A percentile compares a stretch with the other conserved stretches of the same genome.
Evolutionary conservation across 495 filamentous ascomycete genomes (phyloP).

Genomic region (Paragyromitra xinjiangensis): DNA sequence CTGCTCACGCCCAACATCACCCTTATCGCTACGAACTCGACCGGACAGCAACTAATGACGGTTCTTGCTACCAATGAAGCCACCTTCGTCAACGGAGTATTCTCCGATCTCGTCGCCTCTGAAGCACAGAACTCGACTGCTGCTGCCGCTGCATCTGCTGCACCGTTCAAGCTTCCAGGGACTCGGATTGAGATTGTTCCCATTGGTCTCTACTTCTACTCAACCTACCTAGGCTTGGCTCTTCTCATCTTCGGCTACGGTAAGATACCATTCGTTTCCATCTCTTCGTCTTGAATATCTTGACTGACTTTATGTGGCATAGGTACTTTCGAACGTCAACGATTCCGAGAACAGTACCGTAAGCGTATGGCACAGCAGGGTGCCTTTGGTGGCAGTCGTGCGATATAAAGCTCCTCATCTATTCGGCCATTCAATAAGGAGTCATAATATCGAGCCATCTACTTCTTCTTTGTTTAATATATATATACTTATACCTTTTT

Average conservation of each 20-base stretch:
- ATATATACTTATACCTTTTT: constrained; percentile 39
- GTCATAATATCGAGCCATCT: constrained; percentile 13
- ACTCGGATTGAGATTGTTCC: constrained; percentile 73
- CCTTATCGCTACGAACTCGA: constrained; percentile 64
- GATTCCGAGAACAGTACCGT: constrained; percentile 70
- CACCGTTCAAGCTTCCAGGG: constrained; percentile 71
- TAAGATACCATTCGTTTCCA: constrained; percentile 57
- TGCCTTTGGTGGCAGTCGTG: constrained; percentile 31
- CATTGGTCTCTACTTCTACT: constrained; percentile 71
- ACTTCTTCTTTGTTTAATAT: constrained; percentile 48
- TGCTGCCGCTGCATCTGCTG: constrained; percentile 47
- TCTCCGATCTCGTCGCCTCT: constrained; percentile 63
- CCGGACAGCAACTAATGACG: constrained; percentile 64
- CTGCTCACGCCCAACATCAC: constrained; percentile 72
- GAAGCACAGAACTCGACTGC: constrained; percentile 59
- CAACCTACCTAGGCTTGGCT: constrained; percentile 68
- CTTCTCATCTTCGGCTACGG: constrained; percentile 68
- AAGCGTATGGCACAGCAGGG: constrained; percentile 62
- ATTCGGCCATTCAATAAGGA: constrained; percentile 3
- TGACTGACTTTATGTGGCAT: constrained; percentile 13
- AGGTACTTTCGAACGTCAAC: constrained; percentile 65
- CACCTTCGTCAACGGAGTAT: constrained; percentile 74
- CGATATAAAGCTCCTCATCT: constrained; percentile 29
- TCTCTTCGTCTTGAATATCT: not conserved
- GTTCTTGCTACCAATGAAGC: constrained; percentile 72